A percentile compares a stretch with the other conserved stretches of the same genome.
Conservation (phyloP, 2,329 filamentous ascomycete species). For the Beauveria sp. region DNA sequence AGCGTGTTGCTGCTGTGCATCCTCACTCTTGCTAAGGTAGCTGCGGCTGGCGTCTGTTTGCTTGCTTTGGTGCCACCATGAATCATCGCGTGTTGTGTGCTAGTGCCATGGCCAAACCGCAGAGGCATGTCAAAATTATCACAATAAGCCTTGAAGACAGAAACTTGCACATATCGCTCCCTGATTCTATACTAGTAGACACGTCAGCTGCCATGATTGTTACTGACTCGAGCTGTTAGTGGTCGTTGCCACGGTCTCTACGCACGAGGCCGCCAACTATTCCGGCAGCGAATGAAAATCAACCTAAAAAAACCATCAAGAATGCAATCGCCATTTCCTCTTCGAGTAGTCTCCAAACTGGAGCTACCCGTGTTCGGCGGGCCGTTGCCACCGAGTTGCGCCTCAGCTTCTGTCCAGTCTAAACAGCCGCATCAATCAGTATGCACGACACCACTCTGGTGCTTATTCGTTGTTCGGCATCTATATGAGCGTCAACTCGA, state of each 20-base stretch:
- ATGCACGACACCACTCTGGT: not conserved
- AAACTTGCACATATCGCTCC: not conserved
- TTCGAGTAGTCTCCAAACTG: not conserved
- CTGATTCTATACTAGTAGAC: not conserved
- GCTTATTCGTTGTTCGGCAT: not conserved
- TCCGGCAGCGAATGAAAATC: not conserved
- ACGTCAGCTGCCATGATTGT: not conserved
- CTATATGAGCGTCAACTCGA: not conserved
- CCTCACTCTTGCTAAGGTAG: not conserved
- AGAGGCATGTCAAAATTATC: not conserved
- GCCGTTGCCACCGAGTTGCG: not conserved
- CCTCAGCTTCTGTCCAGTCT: not conserved
- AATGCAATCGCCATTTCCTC: not conserved
- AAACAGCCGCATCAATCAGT: no score
- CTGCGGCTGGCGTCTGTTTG: not conserved
- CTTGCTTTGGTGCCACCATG: not conserved
- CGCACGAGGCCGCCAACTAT: not conserved
- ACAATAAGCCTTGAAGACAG: not conserved
- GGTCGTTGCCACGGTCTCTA: not conserved
- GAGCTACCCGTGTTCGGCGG: not conserved
- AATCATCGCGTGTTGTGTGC: not conserved
- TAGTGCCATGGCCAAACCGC: not conserved
- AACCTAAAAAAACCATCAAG: not conserved
- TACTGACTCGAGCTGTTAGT: not conserved
- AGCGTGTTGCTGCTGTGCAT: not conserved